phyloP scores from a whole-genome alignment of 139 green algal species.

The Asterochloris sp. region DNA sequence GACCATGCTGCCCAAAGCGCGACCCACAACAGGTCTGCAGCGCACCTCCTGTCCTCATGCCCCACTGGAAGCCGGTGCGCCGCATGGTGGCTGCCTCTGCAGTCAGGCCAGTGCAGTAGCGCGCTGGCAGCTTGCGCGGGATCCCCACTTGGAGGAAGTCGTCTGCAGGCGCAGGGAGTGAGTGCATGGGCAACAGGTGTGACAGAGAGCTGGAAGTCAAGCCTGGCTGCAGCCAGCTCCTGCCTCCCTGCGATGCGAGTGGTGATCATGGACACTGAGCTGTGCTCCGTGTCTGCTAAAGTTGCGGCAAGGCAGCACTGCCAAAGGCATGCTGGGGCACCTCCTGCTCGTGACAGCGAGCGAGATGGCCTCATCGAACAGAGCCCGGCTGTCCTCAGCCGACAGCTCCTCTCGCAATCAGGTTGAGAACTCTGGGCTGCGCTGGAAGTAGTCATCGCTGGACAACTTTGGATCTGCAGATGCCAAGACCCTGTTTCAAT shows the following conservation, averaged over 20 bases:
- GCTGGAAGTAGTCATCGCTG: slow-evolving; percentile 55
- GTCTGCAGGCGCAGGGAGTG: background rate
- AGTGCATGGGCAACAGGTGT: too few relatives aligned
- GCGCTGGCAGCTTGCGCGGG: slow-evolving; percentile 20
- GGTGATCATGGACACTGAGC: too few relatives aligned
- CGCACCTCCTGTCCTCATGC: slow-evolving; percentile 15
- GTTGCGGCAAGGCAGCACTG: too few relatives aligned
- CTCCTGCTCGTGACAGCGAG: too few relatives aligned
- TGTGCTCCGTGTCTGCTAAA: too few relatives aligned
- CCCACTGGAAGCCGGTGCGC: slow-evolving; percentile 52
- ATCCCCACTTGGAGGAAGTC: slow-evolving; percentile 63
- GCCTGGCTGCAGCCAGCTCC: too few relatives aligned
- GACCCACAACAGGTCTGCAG: too few relatives aligned
- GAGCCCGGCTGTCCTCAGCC: slow-evolving; percentile 32
- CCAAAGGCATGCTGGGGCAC: too few relatives aligned
- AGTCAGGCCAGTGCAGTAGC: slow-evolving; percentile 47
- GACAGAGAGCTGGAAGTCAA: too few relatives aligned
- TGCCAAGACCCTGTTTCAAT: too few relatives aligned
- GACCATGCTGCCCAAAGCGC: too few relatives aligned
- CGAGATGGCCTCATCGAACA: slow-evolving; percentile 33
- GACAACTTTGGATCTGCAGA: slow-evolving; percentile 29
- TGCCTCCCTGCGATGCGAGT: too few relatives aligned
- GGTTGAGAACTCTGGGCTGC: slow-evolving; percentile 52
- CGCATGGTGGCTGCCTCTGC: slow-evolving; percentile 18
- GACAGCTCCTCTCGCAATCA: slow-evolving; percentile 55